Conservation (phyloP, 192 early-diverging fungal genomes). For the Coemansia sp. region DNA sequence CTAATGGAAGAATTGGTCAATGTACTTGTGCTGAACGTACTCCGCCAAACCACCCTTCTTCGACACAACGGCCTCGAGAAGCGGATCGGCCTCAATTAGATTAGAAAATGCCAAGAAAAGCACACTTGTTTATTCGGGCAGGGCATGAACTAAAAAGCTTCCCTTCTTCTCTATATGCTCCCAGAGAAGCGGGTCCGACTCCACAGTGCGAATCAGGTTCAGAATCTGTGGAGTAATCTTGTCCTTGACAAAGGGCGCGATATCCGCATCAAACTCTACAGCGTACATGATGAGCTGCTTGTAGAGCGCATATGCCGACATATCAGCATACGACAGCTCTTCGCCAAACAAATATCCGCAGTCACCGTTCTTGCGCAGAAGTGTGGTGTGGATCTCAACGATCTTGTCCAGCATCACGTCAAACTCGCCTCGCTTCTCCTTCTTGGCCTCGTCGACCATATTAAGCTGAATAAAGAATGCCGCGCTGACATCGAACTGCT, state of each 20-base stretch:
- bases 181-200: conserved; percentile 1
- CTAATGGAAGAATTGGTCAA: too few species aligned
- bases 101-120: background rate
- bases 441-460: background rate
- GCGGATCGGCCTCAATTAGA: background rate
- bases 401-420: conserved; percentile 20
- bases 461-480: background rate
- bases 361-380: conserved; percentile 52
- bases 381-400: conserved; percentile 30
- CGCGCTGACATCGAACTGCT: conserved; percentile 9
- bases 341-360: conserved; percentile 55
- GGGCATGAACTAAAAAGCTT: background rate
- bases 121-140: background rate
- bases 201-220: conserved; percentile 30
- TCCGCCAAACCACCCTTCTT: too few species aligned
- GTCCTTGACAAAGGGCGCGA: background rate
- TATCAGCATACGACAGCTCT: conserved; percentile 44
- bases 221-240: conserved; percentile 30
- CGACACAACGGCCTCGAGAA: too few species aligned
- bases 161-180: background rate
- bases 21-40: too few species aligned
- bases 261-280: background rate
- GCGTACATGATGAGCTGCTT: conserved; percentile 9
- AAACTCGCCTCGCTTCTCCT: conserved; percentile 25
- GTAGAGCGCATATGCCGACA: conserved; percentile 23